Evolutionary conservation across 2,329 filamentous ascomycete species (phyloP), one percentile per base, ranked within the genome.

Genomic region (Pseudofabraea citricarpa): DNA sequence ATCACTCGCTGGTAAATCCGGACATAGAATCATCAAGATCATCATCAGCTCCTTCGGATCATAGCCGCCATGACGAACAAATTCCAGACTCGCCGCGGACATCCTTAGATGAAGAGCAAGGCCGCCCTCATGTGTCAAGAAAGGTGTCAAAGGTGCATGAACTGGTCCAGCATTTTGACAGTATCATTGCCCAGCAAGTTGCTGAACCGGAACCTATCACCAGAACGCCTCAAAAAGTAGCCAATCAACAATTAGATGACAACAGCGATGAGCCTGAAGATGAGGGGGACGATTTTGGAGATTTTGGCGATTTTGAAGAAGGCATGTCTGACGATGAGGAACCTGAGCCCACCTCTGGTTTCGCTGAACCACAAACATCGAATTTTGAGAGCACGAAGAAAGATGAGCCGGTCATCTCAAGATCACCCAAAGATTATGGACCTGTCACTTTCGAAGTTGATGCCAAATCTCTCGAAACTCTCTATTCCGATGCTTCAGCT

Each of bases 291-390:
- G 35, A 37, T 21, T 37, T 37, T 22, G 35, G 52, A 31, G 56
- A 65, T 16, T 65, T 64, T 50, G 63, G 60, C n/a, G 63, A 66
- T 43, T 66, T 64, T 47, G 63, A 60, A 43, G 60, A 62, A 40
- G 59, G 54, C 1, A 40, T 52, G 13, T 60, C 55, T 3, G 54
- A 57, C 18, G 24, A 45, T 23, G 42, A 51, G 12, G 24, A 16
- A 24, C 27, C 51, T 20, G 44, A 46, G 7, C 53, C 51, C 35
- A 32, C 23, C 18, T 43, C 40, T 29, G 19, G 24, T 18, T 15
- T 8, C 19, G 9, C 31, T 9, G 20, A 40, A 6, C 29, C 27
- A 40, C 8, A 44, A 41, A 33, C 19, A 10, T 18, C 26, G 18
- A 10, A 21, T 19, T 7, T 21, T 6, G 23, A 15, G 3, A 13